A percentile compares a stretch with the other conserved stretches of the same genome.
phyloP scores from a whole-genome alignment of 108 stramenopile species.

The Fistulifera solaris region DNA sequence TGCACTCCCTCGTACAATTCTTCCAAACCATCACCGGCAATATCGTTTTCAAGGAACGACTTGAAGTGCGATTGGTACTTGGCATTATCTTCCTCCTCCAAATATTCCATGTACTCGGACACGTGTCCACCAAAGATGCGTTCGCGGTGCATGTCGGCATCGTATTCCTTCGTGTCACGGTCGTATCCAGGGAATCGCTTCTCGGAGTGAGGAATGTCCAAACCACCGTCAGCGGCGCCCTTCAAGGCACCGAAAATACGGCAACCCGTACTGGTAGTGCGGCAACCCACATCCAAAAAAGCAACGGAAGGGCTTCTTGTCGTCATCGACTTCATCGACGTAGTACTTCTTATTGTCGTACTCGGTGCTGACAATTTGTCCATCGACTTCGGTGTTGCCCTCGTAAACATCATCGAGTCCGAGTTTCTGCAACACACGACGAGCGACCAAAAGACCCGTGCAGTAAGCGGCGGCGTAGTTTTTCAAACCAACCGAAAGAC shows the following conservation, averaged over 20 bases:
- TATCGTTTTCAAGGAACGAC: slow-evolving; percentile 65
- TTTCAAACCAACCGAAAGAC: slow-evolving; percentile 93
- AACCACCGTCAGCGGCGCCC: slow-evolving; percentile 97
- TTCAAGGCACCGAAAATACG: slow-evolving; percentile 96
- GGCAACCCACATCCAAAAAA: slow-evolving; percentile 93
- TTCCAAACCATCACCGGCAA: slow-evolving; percentile 84
- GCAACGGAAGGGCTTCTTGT: slow-evolving; percentile 97
- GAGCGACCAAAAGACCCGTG: slow-evolving; percentile 94
- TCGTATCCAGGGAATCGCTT: slow-evolving; percentile 99
- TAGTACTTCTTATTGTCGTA: slow-evolving; percentile 92
- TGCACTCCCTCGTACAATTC: slow-evolving; percentile 87
- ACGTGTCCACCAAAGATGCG: slow-evolving; percentile 98
- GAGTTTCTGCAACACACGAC: slow-evolving; percentile 93
- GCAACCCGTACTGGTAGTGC: slow-evolving; percentile 92
- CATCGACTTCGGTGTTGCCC: slow-evolving; percentile 83
- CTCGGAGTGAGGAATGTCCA: slow-evolving; percentile 94
- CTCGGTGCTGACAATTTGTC: slow-evolving; percentile 74
- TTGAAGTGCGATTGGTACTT: slow-evolving; percentile 91
- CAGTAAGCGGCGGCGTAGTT: slow-evolving; percentile 99
- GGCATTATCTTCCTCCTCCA: slow-evolving; percentile 95
- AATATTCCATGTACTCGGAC: slow-evolving; percentile 95
- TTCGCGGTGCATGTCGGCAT: slow-evolving; percentile 94
- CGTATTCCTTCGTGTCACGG: slow-evolving; percentile 94
- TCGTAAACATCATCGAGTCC: slow-evolving; percentile 93
- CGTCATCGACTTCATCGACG: slow-evolving; percentile 97